Evolutionary conservation across 306 rosid species (phyloP).

Genomic region (Gastrolobium villosum): DNA sequence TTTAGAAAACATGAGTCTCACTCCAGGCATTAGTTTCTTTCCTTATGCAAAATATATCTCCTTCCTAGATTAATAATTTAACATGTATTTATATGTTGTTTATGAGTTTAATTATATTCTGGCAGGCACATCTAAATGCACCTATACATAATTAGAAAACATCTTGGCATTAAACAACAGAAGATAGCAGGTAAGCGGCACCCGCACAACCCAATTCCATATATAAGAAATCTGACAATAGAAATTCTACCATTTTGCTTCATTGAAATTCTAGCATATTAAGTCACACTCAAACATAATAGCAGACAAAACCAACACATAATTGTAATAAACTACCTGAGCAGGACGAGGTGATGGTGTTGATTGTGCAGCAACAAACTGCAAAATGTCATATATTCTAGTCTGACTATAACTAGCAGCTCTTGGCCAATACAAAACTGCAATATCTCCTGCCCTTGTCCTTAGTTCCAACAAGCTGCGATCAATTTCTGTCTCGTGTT

Average conservation of each 20-base stretch:
- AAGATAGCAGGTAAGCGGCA: slow-evolving; percentile 15
- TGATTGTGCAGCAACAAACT: slow-evolving; percentile 87
- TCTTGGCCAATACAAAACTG: slow-evolving; percentile 80
- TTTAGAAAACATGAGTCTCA: background rate
- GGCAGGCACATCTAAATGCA: background rate
- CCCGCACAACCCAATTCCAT: slow-evolving; percentile 19
- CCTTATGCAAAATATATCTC: slow-evolving; percentile 4
- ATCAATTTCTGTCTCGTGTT: slow-evolving; percentile 94
- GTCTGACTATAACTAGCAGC: slow-evolving; percentile 92
- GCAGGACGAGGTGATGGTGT: slow-evolving; percentile 75
- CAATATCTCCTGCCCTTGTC: slow-evolving; percentile 85
- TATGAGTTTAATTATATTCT: slow-evolving; percentile 4
- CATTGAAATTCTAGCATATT: slow-evolving; percentile 22
- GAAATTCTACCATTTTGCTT: background rate
- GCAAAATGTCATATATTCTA: slow-evolving; percentile 80
- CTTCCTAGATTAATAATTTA: slow-evolving; percentile 39
- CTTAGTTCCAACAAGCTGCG: slow-evolving; percentile 84
- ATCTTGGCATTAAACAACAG: slow-evolving; percentile 9
- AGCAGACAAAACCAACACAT: slow-evolving; percentile 18
- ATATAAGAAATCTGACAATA: background rate
- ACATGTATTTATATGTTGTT: slow-evolving; percentile 2
- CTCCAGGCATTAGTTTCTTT: slow-evolving; percentile 11
- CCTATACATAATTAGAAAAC: background rate
- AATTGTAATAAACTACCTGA: slow-evolving; percentile 68
- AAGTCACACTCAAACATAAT: slow-evolving; percentile 16